Conservation (phyloP, 2,329 filamentous ascomycete genomes). For the Clarireedia monteithiana region DNA sequence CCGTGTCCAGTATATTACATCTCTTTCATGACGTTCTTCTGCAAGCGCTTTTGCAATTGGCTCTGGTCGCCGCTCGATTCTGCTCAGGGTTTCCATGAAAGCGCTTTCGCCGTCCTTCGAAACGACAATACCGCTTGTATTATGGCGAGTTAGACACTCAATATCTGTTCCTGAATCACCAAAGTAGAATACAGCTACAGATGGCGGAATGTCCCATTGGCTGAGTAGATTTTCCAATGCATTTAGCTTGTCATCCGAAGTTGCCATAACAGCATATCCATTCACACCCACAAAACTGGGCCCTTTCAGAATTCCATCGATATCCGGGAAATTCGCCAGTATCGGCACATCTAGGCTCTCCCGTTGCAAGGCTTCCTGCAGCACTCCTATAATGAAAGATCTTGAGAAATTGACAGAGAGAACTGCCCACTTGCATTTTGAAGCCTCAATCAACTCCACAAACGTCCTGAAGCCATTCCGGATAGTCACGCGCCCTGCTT, state of each 20-base stretch:
- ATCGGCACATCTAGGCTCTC: conserved; percentile 8
- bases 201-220: not conserved
- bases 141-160: conserved; percentile 22
- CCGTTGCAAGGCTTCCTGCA: conserved; percentile 8
- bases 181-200: conserved; percentile 20
- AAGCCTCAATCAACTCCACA: conserved; percentile 6
- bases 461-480: conserved; percentile 18
- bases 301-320: conserved; percentile 16
- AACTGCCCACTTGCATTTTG: conserved; percentile 16
- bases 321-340: conserved; percentile 16
- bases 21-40: not conserved
- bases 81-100: conserved; percentile 12
- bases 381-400: conserved; percentile 20
- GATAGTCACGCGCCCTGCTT: conserved; percentile 13
- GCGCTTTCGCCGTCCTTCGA: conserved; percentile 13
- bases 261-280: conserved; percentile 11
- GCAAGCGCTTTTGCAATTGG: not conserved
- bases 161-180: conserved; percentile 28
- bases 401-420: conserved; percentile 23
- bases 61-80: not conserved
- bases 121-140: conserved; percentile 21
- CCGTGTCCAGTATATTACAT: not conserved
- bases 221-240: conserved; percentile 17
- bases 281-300: not conserved
- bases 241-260: conserved; percentile 21